These are phyloP conservation scores for Pythium phragmitis DNA, from an alignment of 352 stramenopile species.

Conservation along the genomic window DNA sequence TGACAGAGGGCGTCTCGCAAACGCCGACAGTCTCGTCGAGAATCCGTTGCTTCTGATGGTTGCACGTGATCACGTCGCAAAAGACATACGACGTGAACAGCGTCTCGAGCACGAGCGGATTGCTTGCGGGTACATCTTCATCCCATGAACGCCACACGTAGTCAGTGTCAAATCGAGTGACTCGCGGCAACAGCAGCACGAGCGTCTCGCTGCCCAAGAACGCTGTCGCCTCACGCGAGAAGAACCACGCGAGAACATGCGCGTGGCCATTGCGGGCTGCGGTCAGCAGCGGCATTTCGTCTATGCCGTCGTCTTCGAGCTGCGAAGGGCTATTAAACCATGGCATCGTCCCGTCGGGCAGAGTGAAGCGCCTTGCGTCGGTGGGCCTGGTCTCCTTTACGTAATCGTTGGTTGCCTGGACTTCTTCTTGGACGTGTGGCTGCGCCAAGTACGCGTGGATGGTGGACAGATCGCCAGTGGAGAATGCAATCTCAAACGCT, in stretches of 20 bases:
- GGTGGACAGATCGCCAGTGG: background rate
- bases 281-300: background rate
- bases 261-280: background rate
- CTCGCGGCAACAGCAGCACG: background rate
- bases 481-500: background rate
- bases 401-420: background rate
- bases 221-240: background rate
- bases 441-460: constrained; percentile 1
- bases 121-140: too few relatives aligned
- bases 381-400: background rate
- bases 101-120: too few relatives aligned
- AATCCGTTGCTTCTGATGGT: background rate
- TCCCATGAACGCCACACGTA: too few relatives aligned
- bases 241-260: constrained; percentile 1
- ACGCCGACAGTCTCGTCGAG: background rate
- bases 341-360: background rate
- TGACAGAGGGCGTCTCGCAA: background rate
- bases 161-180: background rate
- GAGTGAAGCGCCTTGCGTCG: background rate
- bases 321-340: too few relatives aligned
- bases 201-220: constrained; percentile 1
- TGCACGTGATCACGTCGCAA: background rate
- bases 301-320: background rate
- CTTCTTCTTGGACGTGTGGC: background rate
- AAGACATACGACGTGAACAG: background rate